Evolutionary conservation across 2,329 filamentous ascomycete species (phyloP), one percentile per base, ranked within the genome.

Genomic region (Ambrosiella cleistominuta): DNA sequence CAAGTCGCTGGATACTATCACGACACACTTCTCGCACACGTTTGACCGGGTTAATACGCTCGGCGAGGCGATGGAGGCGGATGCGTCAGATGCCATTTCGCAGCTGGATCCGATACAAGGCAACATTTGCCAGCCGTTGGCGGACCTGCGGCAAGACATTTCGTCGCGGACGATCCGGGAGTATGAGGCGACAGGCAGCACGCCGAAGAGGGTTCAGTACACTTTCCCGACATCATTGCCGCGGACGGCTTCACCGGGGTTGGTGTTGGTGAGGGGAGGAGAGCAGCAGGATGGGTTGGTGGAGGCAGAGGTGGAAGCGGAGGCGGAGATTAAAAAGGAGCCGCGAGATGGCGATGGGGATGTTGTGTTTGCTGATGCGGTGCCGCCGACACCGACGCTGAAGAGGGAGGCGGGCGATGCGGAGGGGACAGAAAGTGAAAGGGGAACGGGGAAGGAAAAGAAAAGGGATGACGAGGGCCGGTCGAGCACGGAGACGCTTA

Each of bases 171-270:
- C 74, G 3, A 75, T 97, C 56, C 77, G 82, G 57, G 89, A 96
- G 67, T 97, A 97, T 68, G 74, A 80, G 42, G 80, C 86, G 0
- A 97, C 93, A 0, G 91, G 93, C 56, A 77, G 85, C 52, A 97
- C 93, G 1, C 93, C 93, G 0, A 81, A 86, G 66, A 93, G 90
- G 70, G 73, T 76, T 37, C 75, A 81, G 56, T 98, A 97, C 69
- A 75, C 80, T n/a, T 95, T 88, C 66, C 86, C 88, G 0, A 85
- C 79, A 1, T 74, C 77, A 1, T 75, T 98, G 1, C 93, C 93
- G 2, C 81, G 83, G 35, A 97, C 93, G 0, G 70, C 71, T 35
- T 63, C 74, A 0, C 74, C 74, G 62, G 72, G 74, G 1, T 63
- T 68, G 12, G 68, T 79, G 15, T 67, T 77, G 40, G 70, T 71